These are phyloP conservation scores for Oemleria cerasiformis DNA, from an alignment of 306 rosid species.

Conservation along the genomic window DNA sequence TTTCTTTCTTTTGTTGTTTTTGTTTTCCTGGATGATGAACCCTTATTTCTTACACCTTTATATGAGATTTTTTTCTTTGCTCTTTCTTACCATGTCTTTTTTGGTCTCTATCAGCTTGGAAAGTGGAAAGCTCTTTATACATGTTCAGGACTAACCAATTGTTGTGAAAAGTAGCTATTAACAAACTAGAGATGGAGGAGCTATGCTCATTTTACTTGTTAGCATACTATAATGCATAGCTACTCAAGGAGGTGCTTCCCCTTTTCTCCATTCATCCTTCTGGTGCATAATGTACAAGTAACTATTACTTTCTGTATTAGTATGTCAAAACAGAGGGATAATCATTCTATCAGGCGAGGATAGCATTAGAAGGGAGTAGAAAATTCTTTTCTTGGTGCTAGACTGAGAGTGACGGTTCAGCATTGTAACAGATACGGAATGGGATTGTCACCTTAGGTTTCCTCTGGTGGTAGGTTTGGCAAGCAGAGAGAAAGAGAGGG, in stretches of 20 bases:
- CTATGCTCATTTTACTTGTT: constrained; percentile 4
- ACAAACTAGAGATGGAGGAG: neutral
- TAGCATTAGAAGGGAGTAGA: neutral
- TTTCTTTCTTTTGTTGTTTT: neutral
- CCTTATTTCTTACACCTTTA: neutral
- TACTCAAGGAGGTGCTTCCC: neutral
- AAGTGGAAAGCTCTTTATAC: neutral
- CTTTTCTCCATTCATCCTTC: neutral
- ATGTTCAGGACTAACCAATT: neutral
- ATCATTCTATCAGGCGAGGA: neutral
- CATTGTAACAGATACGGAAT: neutral
- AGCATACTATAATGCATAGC: neutral
- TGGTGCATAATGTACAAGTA: neutral
- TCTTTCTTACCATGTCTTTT: neutral
- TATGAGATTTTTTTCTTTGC: neutral
- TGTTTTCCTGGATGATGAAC: neutral
- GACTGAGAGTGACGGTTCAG: neutral
- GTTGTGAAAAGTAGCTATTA: constrained; percentile 1
- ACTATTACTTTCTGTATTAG: neutral
- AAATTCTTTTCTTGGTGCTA: neutral
- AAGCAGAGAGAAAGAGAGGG: neutral
- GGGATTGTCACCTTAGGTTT: neutral
- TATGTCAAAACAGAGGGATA: neutral
- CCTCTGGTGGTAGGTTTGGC: neutral
- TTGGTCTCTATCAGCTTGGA: neutral